phyloP scores from a whole-genome alignment of 192 early-diverging fungal genomes.

The Cetraspora pellucida region DNA sequence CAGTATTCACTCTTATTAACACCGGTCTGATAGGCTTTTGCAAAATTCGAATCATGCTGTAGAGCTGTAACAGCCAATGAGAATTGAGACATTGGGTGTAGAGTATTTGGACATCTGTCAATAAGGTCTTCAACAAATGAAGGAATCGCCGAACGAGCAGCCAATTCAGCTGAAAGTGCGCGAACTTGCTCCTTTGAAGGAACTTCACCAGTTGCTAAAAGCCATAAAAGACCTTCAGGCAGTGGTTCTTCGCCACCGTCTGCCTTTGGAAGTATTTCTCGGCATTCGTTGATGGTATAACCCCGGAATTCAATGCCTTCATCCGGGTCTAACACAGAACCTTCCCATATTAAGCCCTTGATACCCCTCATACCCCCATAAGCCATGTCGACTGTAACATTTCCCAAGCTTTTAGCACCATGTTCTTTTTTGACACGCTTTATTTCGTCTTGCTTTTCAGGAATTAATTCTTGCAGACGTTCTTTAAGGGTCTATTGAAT shows the following conservation, averaged over 20 bases:
- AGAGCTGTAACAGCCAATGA: slow-evolving; percentile 95
- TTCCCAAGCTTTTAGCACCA: slow-evolving; percentile 87
- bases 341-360: slow-evolving; percentile 99
- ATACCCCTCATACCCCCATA: slow-evolving; percentile 99
- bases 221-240: slow-evolving; percentile 99
- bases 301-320: slow-evolving; percentile 99
- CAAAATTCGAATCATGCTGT: slow-evolving; percentile 95
- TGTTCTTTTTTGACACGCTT: slow-evolving; percentile 93
- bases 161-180: slow-evolving; percentile 92
- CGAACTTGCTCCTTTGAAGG: slow-evolving; percentile 92
- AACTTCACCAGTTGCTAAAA: slow-evolving; percentile 96
- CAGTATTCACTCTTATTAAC: slow-evolving; percentile 96
- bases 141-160: slow-evolving; percentile 90
- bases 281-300: slow-evolving; percentile 95
- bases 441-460: slow-evolving; percentile 92
- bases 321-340: slow-evolving; percentile 94
- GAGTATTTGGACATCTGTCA: slow-evolving; percentile 96
- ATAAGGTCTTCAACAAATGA: slow-evolving; percentile 95
- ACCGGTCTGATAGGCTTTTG: slow-evolving; percentile 93
- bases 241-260: slow-evolving; percentile 88
- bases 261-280: slow-evolving; percentile 86
- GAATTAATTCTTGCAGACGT: slow-evolving; percentile 90
- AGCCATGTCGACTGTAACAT: slow-evolving; percentile 96
- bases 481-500: slow-evolving; percentile 82
- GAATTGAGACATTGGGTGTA: slow-evolving; percentile 99